phyloP scores from a whole-genome alignment of 2,329 filamentous ascomycete species.

The Penicillium sp. region DNA sequence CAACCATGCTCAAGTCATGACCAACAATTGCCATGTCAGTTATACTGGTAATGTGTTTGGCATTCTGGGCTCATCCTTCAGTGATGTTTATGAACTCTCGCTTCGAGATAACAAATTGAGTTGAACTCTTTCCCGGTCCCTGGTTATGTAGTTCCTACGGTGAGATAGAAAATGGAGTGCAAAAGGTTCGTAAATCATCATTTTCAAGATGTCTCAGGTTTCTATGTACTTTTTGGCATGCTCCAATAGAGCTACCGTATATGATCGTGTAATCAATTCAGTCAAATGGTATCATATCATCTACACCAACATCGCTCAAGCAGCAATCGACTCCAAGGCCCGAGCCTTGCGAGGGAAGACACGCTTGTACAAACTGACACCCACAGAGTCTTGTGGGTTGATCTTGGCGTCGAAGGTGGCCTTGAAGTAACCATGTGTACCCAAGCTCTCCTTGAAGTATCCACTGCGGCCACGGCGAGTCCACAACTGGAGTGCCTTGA shows the following conservation, averaged over 20 bases:
- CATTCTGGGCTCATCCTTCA: neutral
- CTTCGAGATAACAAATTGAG: neutral
- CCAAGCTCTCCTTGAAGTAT: constrained; percentile 89
- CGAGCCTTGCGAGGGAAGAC: constrained; percentile 74
- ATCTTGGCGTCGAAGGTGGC: constrained; percentile 95
- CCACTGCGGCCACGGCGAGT: constrained; percentile 85
- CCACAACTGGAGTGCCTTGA: constrained; percentile 94
- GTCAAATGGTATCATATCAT: constrained; percentile 34
- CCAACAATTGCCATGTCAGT: neutral
- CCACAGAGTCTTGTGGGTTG: constrained; percentile 92
- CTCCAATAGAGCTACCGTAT: constrained; percentile 6
- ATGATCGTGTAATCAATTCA: constrained; percentile 20
- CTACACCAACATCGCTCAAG: constrained; percentile 18
- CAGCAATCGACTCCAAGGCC: constrained; percentile 42
- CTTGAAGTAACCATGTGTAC: constrained; percentile 99
- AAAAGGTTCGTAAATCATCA: constrained; percentile 33
- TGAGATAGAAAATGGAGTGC: neutral
- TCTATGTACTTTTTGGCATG: constrained; percentile 31
- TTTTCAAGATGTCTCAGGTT: constrained; percentile 25
- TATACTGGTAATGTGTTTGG: neutral
- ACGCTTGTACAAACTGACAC: constrained; percentile 84
- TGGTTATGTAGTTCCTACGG: neutral
- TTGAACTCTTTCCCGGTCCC: neutral
- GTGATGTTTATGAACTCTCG: neutral
- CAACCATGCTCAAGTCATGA: constrained; percentile 1